Base-by-base conservation (phyloP, 495 filamentous ascomycete species). In the Penicillium antarcticum region DNA sequence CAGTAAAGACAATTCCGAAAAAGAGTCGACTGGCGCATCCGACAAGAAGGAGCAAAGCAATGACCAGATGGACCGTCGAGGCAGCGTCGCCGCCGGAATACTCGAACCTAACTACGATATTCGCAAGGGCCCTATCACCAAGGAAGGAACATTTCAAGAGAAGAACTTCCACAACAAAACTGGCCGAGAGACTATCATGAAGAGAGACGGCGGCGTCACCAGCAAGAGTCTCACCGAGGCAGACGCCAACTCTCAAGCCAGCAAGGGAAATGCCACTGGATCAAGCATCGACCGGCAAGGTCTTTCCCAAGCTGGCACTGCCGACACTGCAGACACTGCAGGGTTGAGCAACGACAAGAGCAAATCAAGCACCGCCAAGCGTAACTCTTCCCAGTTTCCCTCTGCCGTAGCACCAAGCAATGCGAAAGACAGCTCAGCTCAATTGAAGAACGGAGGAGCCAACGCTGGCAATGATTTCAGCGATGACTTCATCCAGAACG, bases 71-170 rank as follows among this genome's bases (percentile, higher is more conserved):
- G 49, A 42, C n/a, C 47, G 14, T 37, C 40, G 24, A 34, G 29
- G 38, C 4, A 49, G 41, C 36, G 40, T 52, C 32, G 33, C 41
- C 8, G 41, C 40, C 16, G 49, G 60, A 48, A 23, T 51, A 0
- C 39, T 36, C 2, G 56, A 52, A 24, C 26, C 47, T 7, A 65
- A 65, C 14, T 36, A 60, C 16, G 62, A 65, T 45, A 65, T 65
- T 33, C 53, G 48, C 32, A 63, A 51, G 16, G 62, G 62, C 11
- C 62, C 62, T 11, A 60, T 65, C 26, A 40, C 62, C 34, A 24
- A 23, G 50, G 50, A 40, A 40, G 37, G 56, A 43, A n/a, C 41
- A 19, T 52, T 52, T 12, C 54, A 53, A 2, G 48, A 46, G 24
- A 38, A 36, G 44, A 46, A 26, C 8, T 45, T 16, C 16, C 47